phyloP scores from a whole-genome alignment of 1,284 basidiomycete genomes.

The Apiotrichum brassicae region DNA sequence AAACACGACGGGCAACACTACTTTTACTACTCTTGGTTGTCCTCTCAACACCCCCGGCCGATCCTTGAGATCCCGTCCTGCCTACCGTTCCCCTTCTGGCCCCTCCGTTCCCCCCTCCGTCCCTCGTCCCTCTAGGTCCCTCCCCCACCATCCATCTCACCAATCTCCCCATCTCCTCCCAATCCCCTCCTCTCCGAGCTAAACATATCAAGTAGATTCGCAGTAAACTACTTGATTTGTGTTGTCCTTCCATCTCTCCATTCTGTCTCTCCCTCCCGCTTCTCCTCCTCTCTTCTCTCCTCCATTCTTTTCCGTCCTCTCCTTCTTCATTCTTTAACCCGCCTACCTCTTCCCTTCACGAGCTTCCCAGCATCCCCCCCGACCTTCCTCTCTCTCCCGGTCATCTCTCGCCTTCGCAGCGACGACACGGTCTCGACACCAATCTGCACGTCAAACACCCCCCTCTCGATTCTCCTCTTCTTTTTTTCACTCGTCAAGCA shows the following conservation, averaged over 20 bases:
- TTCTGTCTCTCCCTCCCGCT: too few relatives aligned
- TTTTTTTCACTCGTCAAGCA: neutral
- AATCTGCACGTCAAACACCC: neutral
- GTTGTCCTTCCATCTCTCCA: too few relatives aligned
- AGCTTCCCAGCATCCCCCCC: too few relatives aligned
- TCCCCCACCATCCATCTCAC: neutral
- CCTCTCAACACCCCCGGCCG: neutral
- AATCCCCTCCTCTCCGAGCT: neutral
- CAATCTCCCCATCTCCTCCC: neutral
- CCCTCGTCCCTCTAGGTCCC: neutral
- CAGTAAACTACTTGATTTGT: too few relatives aligned
- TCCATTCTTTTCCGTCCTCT: too few relatives aligned
- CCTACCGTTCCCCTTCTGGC: neutral
- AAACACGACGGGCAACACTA: neutral
- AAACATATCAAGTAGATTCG: too few relatives aligned
- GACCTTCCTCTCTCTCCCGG: too few relatives aligned
- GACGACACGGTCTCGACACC: too few relatives aligned
- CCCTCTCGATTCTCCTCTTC: constrained; percentile 12
- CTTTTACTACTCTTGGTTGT: neutral
- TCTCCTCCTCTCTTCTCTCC: too few relatives aligned
- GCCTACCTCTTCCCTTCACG: too few relatives aligned
- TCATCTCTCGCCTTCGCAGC: too few relatives aligned
- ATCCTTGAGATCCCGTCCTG: neutral
- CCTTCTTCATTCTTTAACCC: too few relatives aligned
- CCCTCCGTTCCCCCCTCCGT: neutral